Evolutionary conservation across 2,329 filamentous ascomycete genomes (phyloP), one percentile per base, ranked within the genome.

Genomic region (Raffaelea ambrosiae): DNA sequence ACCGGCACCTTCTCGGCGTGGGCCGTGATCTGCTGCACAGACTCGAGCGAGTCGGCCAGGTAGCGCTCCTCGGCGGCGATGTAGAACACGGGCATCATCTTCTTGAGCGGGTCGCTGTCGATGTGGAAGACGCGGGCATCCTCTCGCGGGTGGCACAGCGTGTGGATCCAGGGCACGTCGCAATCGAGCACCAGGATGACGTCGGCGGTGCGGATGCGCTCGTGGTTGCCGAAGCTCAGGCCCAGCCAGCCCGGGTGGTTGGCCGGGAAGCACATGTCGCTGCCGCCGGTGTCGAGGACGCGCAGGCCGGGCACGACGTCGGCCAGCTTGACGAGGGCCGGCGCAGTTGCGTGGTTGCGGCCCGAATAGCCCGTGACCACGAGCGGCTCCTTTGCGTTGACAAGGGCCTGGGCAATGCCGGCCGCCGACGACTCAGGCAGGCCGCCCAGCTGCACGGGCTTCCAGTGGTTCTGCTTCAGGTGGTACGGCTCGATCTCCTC

Each of bases 131-230:
- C 66, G 52, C 69, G 71, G 19, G 75, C 74, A 16, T 72, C 69
- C 3, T 67, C 62, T 2, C 63, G 63, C 0, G 81, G 81, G 53
- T 70, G 71, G 63, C 77, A 81, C 16, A 81, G 79, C 0, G 88
- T 93, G n/a, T 84, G 82, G 48, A 96, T 89, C 88, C 89, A 96
- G 0, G 90, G 90, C 0, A 95, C 88, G 59, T 96, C 90, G 54
- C 88, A 94, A 63, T 96, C 86, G 21, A 95, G 61, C 3, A 95
- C 83, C 1, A 96, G 55, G 50, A 96, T 94, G 11, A 88, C 78
- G 61, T 96, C 91, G 0, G 90, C 88, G 0, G 79, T 79, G 50
- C 73, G 76, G 60, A 95, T 86, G 39, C 74, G 72, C 2, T 86
- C 79, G 45, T 95, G 85, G 3, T 77, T 73, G 3, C 88, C 88